phyloP scores from a whole-genome alignment of 176 grass and related monocot genomes.

The Stipa capillata region DNA sequence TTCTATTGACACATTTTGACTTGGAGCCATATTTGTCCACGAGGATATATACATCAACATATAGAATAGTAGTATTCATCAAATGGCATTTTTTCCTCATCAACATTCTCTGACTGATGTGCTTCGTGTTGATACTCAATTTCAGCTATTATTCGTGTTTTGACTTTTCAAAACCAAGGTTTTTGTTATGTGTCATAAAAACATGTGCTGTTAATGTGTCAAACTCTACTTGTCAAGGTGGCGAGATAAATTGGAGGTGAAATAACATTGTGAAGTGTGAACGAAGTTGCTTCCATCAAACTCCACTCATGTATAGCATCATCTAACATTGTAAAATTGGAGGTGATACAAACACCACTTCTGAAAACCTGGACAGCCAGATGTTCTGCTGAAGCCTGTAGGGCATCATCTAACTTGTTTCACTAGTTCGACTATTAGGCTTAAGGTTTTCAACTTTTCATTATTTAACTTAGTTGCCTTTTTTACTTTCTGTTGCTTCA shows the following conservation, averaged over 20 bases:
- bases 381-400: background rate
- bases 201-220: too few species aligned
- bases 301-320: too few species aligned
- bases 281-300: background rate
- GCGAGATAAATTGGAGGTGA: too few species aligned
- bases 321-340: too few species aligned
- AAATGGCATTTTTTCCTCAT: background rate
- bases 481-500: background rate
- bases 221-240: too few species aligned
- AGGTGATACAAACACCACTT: too few species aligned
- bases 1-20: background rate
- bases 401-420: background rate
- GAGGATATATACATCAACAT: background rate
- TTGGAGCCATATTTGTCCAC: background rate
- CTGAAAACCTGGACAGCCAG: background rate
- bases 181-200: too few species aligned
- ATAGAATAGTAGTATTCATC: background rate
- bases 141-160: background rate
- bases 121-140: background rate
- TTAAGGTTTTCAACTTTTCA: background rate
- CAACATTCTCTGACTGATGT: background rate
- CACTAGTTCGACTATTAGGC: background rate
- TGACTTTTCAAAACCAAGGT: too few species aligned
- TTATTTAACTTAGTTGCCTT: background rate
- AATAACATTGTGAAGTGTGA: background rate